These are phyloP conservation scores for Pterocarpus santalinus DNA, from an alignment of 306 rosid genomes.

Conservation along the genomic window DNA sequence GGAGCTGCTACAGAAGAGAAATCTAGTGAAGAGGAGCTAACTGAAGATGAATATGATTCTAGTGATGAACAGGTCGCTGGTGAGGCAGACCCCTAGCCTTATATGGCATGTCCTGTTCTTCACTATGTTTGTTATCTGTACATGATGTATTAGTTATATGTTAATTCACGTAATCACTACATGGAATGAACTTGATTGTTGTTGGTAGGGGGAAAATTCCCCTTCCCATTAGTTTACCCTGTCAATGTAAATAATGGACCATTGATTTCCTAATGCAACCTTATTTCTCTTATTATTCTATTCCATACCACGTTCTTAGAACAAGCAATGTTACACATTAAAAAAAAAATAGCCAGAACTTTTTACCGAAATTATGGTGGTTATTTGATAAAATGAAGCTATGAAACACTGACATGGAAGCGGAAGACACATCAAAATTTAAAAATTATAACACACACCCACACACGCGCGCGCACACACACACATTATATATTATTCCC, in stretches of 20 bases:
- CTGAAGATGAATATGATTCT: conserved; percentile 64
- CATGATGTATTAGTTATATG: conserved; percentile 55
- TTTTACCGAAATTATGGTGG: too few relatives aligned
- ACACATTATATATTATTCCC: too few relatives aligned
- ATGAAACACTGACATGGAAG: too few relatives aligned
- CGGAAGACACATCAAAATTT: too few relatives aligned
- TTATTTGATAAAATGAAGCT: too few relatives aligned
- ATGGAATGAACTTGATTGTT: conserved; percentile 53
- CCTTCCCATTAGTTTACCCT: conserved; percentile 47
- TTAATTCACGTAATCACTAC: conserved; percentile 56
- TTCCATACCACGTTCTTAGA: too few relatives aligned
- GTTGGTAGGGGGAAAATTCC: conserved; percentile 56
- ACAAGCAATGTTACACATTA: too few relatives aligned
- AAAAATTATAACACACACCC: too few relatives aligned
- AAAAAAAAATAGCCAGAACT: too few relatives aligned
- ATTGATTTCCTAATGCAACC: conserved; percentile 53
- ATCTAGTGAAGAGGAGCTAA: conserved; percentile 68
- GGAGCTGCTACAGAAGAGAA: conserved; percentile 61
- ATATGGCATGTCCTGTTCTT: conserved; percentile 26
- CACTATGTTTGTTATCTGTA: conserved; percentile 43
- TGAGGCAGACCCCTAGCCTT: conserved; percentile 60
- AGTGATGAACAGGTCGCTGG: conserved; percentile 68
- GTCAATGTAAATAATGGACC: conserved; percentile 56
- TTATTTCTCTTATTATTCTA: conserved; percentile 18
- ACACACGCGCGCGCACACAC: too few relatives aligned